phyloP scores from a whole-genome alignment of 202 grass and related monocot genomes.

The Saccharum hybrid region DNA sequence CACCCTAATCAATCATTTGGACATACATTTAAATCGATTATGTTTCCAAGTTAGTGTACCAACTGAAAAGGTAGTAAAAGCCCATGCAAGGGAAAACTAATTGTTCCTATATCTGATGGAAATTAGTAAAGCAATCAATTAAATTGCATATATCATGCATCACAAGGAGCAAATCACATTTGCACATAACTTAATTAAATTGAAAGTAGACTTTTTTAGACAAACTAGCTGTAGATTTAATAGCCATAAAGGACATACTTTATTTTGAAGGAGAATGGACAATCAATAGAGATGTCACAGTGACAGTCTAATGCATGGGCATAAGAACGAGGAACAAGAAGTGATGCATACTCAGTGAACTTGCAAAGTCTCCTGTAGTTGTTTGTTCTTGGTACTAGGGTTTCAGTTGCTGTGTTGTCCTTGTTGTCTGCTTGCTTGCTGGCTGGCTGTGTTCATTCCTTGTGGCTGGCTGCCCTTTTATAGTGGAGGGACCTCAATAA shows the following conservation, averaged over 20 bases:
- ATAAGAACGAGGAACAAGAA: conserved; percentile 43
- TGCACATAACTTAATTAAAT: background rate
- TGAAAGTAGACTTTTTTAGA: background rate
- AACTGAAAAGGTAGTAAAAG: background rate
- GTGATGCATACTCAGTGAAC: conserved; percentile 55
- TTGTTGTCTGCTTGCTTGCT: conserved; percentile 53
- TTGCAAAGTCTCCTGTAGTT: conserved; percentile 29
- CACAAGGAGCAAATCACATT: background rate
- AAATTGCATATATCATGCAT: background rate
- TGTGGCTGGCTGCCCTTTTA: conserved; percentile 68
- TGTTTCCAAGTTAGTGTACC: conserved; percentile 22
- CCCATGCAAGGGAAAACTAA: background rate
- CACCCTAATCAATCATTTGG: conserved; percentile 22
- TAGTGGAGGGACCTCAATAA: conserved; percentile 75
- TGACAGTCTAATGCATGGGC: background rate
- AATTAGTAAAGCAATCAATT: conserved; percentile 19
- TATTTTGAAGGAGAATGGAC: conserved; percentile 28
- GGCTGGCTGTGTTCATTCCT: conserved; percentile 51
- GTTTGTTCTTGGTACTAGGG: conserved; percentile 45
- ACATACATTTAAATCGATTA: conserved; percentile 28
- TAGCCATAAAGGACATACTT: conserved; percentile 9
- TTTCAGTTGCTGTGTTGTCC: conserved; percentile 48
- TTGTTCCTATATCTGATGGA: background rate
- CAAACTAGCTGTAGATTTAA: conserved; percentile 26
- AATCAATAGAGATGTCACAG: conserved; percentile 21